phyloP scores from a whole-genome alignment of 2,329 filamentous ascomycete genomes.

The Penicillium sp. region DNA sequence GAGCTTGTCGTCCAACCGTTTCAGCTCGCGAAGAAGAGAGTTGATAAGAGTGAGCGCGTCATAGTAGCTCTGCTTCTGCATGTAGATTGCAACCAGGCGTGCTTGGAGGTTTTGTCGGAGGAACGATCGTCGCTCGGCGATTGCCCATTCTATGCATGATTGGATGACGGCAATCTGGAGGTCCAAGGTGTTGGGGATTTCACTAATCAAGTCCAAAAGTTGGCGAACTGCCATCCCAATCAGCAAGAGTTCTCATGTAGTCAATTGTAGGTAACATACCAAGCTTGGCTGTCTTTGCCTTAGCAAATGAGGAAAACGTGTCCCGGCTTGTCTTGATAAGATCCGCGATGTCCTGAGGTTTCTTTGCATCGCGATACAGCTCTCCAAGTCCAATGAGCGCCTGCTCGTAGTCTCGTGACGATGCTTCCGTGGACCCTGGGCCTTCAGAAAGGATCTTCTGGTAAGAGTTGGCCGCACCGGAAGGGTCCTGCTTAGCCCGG shows the following conservation, averaged over 20 bases:
- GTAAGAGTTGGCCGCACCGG: conserved; percentile 80
- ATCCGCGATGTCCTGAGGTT: conserved; percentile 76
- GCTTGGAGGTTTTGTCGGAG: conserved; percentile 97
- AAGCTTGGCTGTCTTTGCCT: conserved; percentile 97
- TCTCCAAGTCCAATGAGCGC: conserved; percentile 84
- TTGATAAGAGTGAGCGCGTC: conserved; percentile 96
- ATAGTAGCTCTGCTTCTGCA: conserved; percentile 96
- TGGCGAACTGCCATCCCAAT: conserved; percentile 65
- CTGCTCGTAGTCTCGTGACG: conserved; percentile 84
- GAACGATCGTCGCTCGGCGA: conserved; percentile 88
- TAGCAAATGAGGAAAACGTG: conserved; percentile 91
- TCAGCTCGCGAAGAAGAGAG: conserved; percentile 88
- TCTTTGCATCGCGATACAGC: conserved; percentile 78
- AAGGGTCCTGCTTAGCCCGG: conserved; percentile 70
- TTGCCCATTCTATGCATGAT: conserved; percentile 99
- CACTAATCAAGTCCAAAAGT: conserved; percentile 88
- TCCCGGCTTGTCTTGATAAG: conserved; percentile 85
- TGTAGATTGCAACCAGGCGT: conserved; percentile 85
- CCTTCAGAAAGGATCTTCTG: conserved; percentile 82
- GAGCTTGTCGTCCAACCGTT: conserved; percentile 96
- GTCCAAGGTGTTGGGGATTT: conserved; percentile 90
- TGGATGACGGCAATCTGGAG: conserved; percentile 93
- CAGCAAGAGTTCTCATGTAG: neutral
- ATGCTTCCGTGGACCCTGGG: conserved; percentile 76
- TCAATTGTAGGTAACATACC: conserved; percentile 52